These are phyloP conservation scores for Liquidambar formosana DNA, from an alignment of 164 flowering plant species.

Conservation along the genomic window DNA sequence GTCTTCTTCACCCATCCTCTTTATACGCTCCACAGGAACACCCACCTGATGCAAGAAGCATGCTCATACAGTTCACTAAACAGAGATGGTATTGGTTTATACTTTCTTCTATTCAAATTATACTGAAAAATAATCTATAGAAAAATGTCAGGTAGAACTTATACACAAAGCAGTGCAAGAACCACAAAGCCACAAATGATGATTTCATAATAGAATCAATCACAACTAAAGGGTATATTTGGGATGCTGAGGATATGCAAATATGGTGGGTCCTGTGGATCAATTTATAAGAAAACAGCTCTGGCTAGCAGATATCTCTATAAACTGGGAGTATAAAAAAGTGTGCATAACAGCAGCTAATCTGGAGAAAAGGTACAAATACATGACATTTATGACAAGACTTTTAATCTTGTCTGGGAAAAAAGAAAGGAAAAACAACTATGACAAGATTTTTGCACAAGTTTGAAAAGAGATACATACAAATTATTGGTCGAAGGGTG, in stretches of 20 bases:
- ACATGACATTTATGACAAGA: not conserved
- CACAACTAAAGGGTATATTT: not conserved
- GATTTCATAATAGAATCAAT: not conserved
- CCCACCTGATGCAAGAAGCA: slow-evolving; percentile 62
- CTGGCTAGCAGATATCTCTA: not conserved
- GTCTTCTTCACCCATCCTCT: slow-evolving; percentile 90
- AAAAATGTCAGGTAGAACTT: not conserved
- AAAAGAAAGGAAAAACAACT: not conserved
- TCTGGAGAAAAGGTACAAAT: not conserved
- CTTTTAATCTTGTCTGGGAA: not conserved
- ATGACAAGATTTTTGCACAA: not conserved
- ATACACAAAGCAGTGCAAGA: too few species aligned
- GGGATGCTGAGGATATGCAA: not conserved
- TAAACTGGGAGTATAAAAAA: not conserved
- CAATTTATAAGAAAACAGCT: not conserved
- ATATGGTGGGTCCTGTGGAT: not conserved
- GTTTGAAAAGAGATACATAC: not conserved
- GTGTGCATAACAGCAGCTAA: not conserved
- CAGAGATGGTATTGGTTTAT: not conserved
- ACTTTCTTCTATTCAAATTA: not conserved
- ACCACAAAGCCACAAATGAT: not conserved
- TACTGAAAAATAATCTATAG: not conserved
- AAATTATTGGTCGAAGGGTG: not conserved
- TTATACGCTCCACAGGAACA: slow-evolving; percentile 81
- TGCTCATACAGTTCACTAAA: not conserved